Evolutionary conservation across 192 early-diverging fungal species (phyloP).

Genomic region (Piromyces finnis): DNA sequence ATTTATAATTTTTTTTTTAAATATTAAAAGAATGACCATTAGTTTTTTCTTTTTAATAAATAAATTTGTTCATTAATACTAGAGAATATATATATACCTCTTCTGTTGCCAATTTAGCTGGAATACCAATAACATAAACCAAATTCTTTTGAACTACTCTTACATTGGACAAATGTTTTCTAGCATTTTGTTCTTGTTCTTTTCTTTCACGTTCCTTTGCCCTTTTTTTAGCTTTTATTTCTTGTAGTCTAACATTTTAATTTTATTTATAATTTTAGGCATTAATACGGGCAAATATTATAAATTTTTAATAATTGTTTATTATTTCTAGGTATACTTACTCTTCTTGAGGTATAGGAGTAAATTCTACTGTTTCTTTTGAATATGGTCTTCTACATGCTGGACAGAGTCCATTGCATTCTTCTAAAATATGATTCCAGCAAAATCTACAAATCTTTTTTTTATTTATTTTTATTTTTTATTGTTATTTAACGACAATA

Average conservation of each 20-base stretch:
- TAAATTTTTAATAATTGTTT: no score
- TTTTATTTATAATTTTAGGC: no score
- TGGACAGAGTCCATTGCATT: slow-evolving; percentile 82
- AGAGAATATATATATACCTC: no score
- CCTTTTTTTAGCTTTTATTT: slow-evolving; percentile 63
- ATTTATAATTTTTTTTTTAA: no score
- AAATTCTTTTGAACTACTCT: slow-evolving; percentile 94
- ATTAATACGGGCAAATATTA: no score
- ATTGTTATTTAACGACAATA: no score
- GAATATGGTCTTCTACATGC: slow-evolving; percentile 82
- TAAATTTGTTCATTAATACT: no score
- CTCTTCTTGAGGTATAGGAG: slow-evolving; percentile 68
- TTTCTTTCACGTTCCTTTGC: slow-evolving; percentile 80
- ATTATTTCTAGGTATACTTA: no score
- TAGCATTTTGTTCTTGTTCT: slow-evolving; percentile 62
- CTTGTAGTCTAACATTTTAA: slow-evolving; percentile 32
- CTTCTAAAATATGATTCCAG: slow-evolving; percentile 92
- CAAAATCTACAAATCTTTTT: slow-evolving; percentile 94
- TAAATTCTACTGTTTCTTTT: slow-evolving; percentile 77
- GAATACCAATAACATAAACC: slow-evolving; percentile 90
- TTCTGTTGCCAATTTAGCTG: slow-evolving; percentile 67
- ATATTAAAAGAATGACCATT: no score
- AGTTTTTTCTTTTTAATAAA: no score
- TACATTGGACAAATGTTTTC: slow-evolving; percentile 69
- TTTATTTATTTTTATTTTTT: neutral